Evolutionary conservation across 2,329 filamentous ascomycete species (phyloP).

Genomic region (Aspergillus carbonarius): DNA sequence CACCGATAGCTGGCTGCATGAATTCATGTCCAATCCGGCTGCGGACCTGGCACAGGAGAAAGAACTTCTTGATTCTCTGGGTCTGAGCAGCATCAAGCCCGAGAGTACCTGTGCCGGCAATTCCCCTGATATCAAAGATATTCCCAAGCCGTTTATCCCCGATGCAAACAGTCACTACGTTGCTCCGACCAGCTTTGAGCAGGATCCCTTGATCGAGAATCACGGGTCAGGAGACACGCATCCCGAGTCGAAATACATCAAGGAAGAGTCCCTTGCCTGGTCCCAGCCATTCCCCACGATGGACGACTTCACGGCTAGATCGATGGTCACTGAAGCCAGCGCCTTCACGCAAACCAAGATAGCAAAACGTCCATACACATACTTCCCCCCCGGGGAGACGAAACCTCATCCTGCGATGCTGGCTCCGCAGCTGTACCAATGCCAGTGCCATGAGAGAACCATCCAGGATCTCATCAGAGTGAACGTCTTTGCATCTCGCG

Average conservation of each 20-base stretch:
- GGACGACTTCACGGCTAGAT: neutral
- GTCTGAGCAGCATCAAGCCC: conserved; percentile 4
- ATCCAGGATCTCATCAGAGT: conserved; percentile 25
- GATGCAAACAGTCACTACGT: neutral
- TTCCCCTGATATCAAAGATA: conserved; percentile 5
- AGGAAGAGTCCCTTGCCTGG: conserved; percentile 8
- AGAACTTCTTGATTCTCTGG: conserved; percentile 14
- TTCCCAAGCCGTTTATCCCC: neutral
- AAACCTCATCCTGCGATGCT: neutral
- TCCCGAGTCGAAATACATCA: conserved; percentile 6
- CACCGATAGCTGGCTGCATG: conserved; percentile 30
- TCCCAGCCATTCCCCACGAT: conserved; percentile 9
- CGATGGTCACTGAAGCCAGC: neutral
- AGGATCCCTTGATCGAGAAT: neutral
- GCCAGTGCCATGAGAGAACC: conserved; percentile 25
- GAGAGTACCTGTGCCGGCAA: neutral
- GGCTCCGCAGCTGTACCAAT: conserved; percentile 13
- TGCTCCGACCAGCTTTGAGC: neutral
- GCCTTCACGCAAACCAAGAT: conserved; percentile 1
- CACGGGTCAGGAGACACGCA: neutral
- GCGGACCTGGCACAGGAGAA: conserved; percentile 13
- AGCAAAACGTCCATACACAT: conserved; percentile 1
- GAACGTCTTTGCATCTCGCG: conserved; percentile 17
- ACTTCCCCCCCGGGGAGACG: neutral
- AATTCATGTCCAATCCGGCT: conserved; percentile 23